Percentiles rank a stretch among this genome's conserved stretches.
Evolutionary conservation across 495 filamentous ascomycete species (phyloP).

Genomic region (Penicillium taxi): DNA sequence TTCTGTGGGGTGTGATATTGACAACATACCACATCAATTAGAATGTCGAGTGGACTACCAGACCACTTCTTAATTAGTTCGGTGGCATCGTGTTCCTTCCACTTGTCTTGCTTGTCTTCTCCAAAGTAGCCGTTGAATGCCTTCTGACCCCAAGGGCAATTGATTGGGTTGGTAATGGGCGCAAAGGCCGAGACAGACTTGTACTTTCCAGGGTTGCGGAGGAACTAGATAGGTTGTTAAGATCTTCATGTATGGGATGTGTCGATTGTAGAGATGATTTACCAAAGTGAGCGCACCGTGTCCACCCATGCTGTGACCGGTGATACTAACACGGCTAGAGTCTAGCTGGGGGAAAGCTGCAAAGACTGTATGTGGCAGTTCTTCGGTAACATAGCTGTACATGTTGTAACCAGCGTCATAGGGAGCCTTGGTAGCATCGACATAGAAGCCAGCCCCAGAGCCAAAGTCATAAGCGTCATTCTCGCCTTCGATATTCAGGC

Average conservation of each 20-base stretch:
- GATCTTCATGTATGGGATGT: not conserved
- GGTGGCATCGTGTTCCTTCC: slow-evolving; percentile 88
- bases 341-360: slow-evolving; percentile 59
- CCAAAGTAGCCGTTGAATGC: slow-evolving; percentile 88
- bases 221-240: slow-evolving; percentile 43
- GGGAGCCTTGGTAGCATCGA: slow-evolving; percentile 73
- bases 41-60: slow-evolving; percentile 53
- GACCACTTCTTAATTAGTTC: slow-evolving; percentile 74
- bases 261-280: slow-evolving; percentile 4
- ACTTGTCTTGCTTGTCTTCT: slow-evolving; percentile 57
- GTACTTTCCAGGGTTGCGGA: slow-evolving; percentile 86
- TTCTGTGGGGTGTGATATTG: not conserved
- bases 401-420: slow-evolving; percentile 76
- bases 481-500: slow-evolving; percentile 69
- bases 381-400: slow-evolving; percentile 80
- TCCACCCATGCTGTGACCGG: slow-evolving; percentile 92
- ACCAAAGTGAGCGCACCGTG: slow-evolving; percentile 87
- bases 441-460: slow-evolving; percentile 84
- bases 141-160: slow-evolving; percentile 92
- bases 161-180: slow-evolving; percentile 79
- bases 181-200: slow-evolving; percentile 82
- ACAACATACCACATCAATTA: slow-evolving; percentile 70
- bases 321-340: slow-evolving; percentile 60
- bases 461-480: slow-evolving; percentile 87
- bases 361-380: slow-evolving; percentile 74